These are phyloP conservation scores for Jaenimonas drosophilae DNA, from an alignment of 208 protist genomes.

Conservation along the genomic window DNA sequence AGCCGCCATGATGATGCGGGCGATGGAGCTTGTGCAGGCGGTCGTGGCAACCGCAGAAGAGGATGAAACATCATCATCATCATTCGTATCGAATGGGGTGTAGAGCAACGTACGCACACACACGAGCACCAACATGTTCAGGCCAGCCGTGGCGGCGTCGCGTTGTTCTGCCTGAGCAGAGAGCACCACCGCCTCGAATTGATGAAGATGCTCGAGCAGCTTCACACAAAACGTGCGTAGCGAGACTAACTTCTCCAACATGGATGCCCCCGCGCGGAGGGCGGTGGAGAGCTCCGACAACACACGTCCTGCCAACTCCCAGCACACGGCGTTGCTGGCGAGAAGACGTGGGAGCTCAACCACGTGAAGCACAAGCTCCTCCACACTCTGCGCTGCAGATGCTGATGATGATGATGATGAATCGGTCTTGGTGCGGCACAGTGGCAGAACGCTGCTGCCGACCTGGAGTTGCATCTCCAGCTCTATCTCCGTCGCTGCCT, in stretches of 20 bases:
- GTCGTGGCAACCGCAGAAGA: background rate
- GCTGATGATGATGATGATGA: too few species aligned
- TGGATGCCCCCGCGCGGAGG: background rate
- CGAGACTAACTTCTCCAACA: background rate
- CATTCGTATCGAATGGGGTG: background rate
- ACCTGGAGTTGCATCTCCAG: conserved; percentile 31
- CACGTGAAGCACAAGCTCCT: too few species aligned
- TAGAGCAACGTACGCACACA: conserved; percentile 14
- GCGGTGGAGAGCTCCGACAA: conserved; percentile 7
- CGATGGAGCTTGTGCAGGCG: conserved; percentile 1
- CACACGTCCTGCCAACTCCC: conserved; percentile 24
- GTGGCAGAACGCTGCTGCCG: too few species aligned
- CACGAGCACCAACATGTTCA: conserved; percentile 26
- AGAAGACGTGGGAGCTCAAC: too few species aligned
- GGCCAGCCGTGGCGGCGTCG: conserved; percentile 11
- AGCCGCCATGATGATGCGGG: conserved; percentile 19
- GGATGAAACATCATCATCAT: background rate
- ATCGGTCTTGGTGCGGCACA: too few species aligned
- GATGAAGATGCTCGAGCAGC: conserved; percentile 5
- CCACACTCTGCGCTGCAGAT: too few species aligned
- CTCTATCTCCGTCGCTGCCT: conserved; percentile 15
- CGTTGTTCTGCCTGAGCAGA: conserved; percentile 8
- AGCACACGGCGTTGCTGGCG: conserved; percentile 23
- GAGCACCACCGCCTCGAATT: conserved; percentile 5
- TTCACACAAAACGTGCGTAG: conserved; percentile 1